Evolutionary conservation across 768 basidiomycete species (phyloP), one percentile per base, ranked within the genome.

Genomic region (Pluteus cervinus): DNA sequence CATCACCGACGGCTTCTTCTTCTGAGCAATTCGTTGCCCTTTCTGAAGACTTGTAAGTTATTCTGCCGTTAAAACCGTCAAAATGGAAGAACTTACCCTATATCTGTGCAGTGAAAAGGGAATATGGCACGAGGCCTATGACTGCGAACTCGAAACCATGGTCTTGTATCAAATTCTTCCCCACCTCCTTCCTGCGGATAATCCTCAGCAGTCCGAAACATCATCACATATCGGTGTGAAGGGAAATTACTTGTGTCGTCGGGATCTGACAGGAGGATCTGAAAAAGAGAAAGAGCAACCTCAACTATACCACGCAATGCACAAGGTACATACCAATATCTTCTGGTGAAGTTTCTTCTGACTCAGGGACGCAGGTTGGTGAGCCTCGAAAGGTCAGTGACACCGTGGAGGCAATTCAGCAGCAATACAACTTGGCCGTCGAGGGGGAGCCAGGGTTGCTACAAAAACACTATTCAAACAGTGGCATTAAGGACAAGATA

Each of bases 171-270:
- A 51, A 14, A 40, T 59, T n/a, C 34, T 41, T 37, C 26, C 45
- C 0, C 55, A 57, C 28, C 16, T 48, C n/a, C 36, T 58, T 11
- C 49, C 61, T 0, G 61, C 51, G 1, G 61, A 62, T 36, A 62
- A 62, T 38, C 60, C 60, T 0, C 55, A 58, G 39, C 61, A 61
- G 40, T 39, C 60, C 1, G 58, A 61, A 33, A 21, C 41, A 0
- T 39, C 52, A 8, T 58, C 54, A 0, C 47, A 57, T 40, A 39
- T 41, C 18, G 60, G 61, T 5, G 35, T 44, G 1, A 42, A 50
- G 7, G 44, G 39, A 11, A 56, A 55, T 23, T 33, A 39, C 8
- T 44, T 48, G 26, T 63, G 59, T 34, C 52, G 54, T 1, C 24
- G 23, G 5, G 58, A 57, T 33, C 8, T 22, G 3, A 29, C 42